These are phyloP conservation scores for Trichosporon faecale DNA, from an alignment of 1,284 basidiomycete genomes.

Conservation along the genomic window DNA sequence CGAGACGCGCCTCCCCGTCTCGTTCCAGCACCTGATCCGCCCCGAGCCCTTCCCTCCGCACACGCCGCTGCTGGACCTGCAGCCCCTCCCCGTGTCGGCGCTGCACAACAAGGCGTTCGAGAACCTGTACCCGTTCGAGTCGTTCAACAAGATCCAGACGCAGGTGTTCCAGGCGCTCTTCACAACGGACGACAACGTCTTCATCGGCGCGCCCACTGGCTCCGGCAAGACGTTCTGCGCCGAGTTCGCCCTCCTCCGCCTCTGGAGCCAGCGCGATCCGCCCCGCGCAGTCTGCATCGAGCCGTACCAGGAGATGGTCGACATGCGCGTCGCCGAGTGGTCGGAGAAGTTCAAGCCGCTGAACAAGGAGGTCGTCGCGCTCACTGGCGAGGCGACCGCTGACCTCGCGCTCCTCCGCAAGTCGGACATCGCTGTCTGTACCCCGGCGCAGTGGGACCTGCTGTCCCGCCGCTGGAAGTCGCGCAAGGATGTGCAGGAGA, in stretches of 20 bases:
- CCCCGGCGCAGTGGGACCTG: slow-evolving; percentile 91
- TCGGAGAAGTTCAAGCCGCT: slow-evolving; percentile 73
- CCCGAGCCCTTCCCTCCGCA: slow-evolving; percentile 95
- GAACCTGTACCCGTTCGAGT: slow-evolving; percentile 74
- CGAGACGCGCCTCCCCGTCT: slow-evolving; percentile 90
- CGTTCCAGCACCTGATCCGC: slow-evolving; percentile 95
- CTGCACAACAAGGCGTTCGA: slow-evolving; percentile 91
- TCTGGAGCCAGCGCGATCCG: slow-evolving; percentile 83
- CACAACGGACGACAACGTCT: slow-evolving; percentile 91
- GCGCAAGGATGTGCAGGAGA: slow-evolving; percentile 92
- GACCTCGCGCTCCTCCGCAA: slow-evolving; percentile 88
- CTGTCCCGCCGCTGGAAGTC: slow-evolving; percentile 89
- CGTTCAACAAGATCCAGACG: slow-evolving; percentile 98
- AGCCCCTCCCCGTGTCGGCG: slow-evolving; percentile 82
- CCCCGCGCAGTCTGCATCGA: slow-evolving; percentile 92
- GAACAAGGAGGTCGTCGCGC: slow-evolving; percentile 85
- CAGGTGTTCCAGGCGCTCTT: slow-evolving; percentile 98
- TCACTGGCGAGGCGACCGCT: slow-evolving; percentile 92
- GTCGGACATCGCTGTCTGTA: slow-evolving; percentile 87
- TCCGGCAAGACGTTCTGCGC: slow-evolving; percentile 97
- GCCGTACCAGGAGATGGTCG: slow-evolving; percentile 96
- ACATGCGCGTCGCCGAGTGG: slow-evolving; percentile 86
- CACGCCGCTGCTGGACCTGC: slow-evolving; percentile 88
- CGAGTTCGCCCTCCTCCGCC: slow-evolving; percentile 85
- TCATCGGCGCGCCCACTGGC: slow-evolving; percentile 93